phyloP scores from a whole-genome alignment of 2,329 filamentous ascomycete species.

The Epichloe coenophiala region DNA sequence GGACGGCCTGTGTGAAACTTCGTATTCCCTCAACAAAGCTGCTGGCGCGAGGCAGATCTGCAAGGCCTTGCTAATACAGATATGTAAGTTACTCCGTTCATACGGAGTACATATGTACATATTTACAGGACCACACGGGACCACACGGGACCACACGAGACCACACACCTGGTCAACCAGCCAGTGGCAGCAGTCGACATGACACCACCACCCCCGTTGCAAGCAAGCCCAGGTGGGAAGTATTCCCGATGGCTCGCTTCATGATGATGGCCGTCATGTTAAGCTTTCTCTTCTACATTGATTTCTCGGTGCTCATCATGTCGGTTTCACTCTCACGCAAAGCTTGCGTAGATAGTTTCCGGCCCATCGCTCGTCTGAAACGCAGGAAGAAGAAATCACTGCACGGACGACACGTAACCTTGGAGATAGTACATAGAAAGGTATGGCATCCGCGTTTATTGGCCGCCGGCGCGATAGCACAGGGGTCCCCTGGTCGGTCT shows the following conservation, averaged over 20 bases:
- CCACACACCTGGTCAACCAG: not conserved
- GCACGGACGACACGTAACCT: not conserved
- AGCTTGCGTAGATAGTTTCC: not conserved
- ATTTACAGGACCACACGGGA: not conserved
- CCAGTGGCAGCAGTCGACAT: not conserved
- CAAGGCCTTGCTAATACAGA: not conserved
- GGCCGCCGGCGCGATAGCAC: not conserved
- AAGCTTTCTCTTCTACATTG: too few species aligned
- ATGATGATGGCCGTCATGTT: too few species aligned
- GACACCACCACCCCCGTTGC: not conserved
- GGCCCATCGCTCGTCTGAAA: not conserved
- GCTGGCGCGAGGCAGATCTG: not conserved
- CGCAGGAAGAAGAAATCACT: not conserved
- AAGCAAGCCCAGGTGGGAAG: too few species aligned
- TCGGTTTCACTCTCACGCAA: too few species aligned
- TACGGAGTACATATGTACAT: too few species aligned
- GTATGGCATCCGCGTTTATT: not conserved
- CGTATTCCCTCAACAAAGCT: conserved; percentile 1
- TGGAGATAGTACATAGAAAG: not conserved
- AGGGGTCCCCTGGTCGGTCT: not conserved
- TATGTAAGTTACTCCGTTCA: too few species aligned
- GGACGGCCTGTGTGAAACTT: conserved; percentile 2
- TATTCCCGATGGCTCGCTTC: too few species aligned
- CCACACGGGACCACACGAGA: not conserved
- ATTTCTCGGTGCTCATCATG: too few species aligned